phyloP scores from a whole-genome alignment of 2,329 filamentous ascomycete genomes.

The Pseudogymnoascus sp. region DNA sequence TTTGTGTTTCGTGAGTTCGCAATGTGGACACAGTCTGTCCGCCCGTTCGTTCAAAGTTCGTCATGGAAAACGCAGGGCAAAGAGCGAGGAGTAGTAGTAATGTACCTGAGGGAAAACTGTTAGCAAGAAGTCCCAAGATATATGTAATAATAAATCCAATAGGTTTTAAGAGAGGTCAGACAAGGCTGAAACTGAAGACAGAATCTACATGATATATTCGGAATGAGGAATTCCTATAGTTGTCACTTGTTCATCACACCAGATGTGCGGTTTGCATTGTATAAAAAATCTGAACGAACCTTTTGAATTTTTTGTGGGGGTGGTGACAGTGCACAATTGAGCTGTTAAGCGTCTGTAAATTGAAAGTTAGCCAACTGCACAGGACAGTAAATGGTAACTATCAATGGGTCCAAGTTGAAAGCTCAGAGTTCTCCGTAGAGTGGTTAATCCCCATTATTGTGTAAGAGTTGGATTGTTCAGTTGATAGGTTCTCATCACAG shows the following conservation, averaged over 20 bases:
- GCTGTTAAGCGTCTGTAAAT: slow-evolving; percentile 2
- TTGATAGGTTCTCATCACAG: slow-evolving; percentile 32
- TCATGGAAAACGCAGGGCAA: slow-evolving; percentile 25
- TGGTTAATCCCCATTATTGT: slow-evolving; percentile 27
- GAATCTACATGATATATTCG: slow-evolving; percentile 31
- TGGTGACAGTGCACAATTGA: background rate
- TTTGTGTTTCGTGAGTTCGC: slow-evolving; percentile 28
- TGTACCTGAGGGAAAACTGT: slow-evolving; percentile 26
- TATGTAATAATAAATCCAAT: slow-evolving; percentile 9
- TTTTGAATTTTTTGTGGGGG: slow-evolving; percentile 16
- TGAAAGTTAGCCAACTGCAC: background rate
- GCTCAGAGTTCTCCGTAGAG: slow-evolving; percentile 29
- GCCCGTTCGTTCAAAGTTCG: slow-evolving; percentile 39
- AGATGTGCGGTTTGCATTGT: slow-evolving; percentile 11
- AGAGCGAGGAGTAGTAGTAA: slow-evolving; percentile 11
- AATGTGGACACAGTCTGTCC: slow-evolving; percentile 32
- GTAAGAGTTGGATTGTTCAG: slow-evolving; percentile 39
- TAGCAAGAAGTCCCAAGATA: slow-evolving; percentile 15
- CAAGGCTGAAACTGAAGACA: slow-evolving; percentile 37
- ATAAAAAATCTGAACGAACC: slow-evolving; percentile 21
- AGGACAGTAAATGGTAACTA: background rate
- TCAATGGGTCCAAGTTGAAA: slow-evolving; percentile 11
- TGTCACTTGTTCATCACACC: slow-evolving; percentile 30
- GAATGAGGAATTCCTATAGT: slow-evolving; percentile 31
- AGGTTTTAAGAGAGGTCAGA: slow-evolving; percentile 29